A percentile compares a stretch with the other conserved stretches of the same genome.
phyloP scores from a whole-genome alignment of 2,329 filamentous ascomycete species.

The Ceratocystis harringtonii region DNA sequence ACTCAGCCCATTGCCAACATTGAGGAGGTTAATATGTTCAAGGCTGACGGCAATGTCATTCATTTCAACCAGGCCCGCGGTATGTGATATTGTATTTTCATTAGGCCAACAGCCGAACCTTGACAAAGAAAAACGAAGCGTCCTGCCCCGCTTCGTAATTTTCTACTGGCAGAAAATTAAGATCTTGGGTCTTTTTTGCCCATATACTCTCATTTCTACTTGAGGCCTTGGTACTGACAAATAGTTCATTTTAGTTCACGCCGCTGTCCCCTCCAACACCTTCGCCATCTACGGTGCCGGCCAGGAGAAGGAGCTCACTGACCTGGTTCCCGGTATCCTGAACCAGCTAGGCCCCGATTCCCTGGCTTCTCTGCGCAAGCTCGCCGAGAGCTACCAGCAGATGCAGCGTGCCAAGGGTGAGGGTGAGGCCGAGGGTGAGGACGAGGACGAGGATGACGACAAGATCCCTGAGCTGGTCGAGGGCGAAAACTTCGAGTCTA shows the following conservation, averaged over 20 bases:
- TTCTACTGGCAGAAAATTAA: neutral
- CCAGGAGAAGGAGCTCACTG: slow-evolving; percentile 99
- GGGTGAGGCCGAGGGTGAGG: slow-evolving; percentile 70
- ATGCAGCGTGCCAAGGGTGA: slow-evolving; percentile 87
- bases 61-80: slow-evolving; percentile 97
- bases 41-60: slow-evolving; percentile 98
- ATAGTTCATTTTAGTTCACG: slow-evolving; percentile 56
- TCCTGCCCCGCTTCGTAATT: slow-evolving; percentile 3
- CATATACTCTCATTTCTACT: neutral
- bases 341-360: slow-evolving; percentile 99
- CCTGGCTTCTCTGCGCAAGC: slow-evolving; percentile 90
- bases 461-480: slow-evolving; percentile 96
- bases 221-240: neutral
- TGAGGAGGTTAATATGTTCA: slow-evolving; percentile 99
- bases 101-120: neutral
- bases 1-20: slow-evolving; percentile 98
- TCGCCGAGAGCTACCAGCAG: slow-evolving; percentile 98
- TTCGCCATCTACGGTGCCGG: slow-evolving; percentile 98
- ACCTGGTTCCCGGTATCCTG: slow-evolving; percentile 96
- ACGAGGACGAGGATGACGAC: slow-evolving; percentile 79
- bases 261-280: slow-evolving; percentile 93
- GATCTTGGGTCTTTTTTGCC: neutral
- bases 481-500: slow-evolving; percentile 96
- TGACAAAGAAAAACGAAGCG: neutral
- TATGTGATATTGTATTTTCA: slow-evolving; percentile 32